These are phyloP conservation scores for Solanum bulbocastanum DNA, from an alignment of 257 asterid species.

Conservation along the genomic window DNA sequence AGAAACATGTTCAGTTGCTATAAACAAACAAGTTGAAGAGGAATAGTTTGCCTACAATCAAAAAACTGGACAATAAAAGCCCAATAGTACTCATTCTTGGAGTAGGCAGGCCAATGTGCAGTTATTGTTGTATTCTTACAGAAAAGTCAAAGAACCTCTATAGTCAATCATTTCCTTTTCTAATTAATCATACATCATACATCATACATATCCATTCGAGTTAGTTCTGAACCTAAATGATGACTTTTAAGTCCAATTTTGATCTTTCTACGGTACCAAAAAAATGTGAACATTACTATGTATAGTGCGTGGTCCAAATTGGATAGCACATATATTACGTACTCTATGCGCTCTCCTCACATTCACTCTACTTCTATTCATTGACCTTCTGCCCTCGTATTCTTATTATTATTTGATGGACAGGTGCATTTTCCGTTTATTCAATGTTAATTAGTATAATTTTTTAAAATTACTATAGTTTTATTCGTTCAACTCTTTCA, in stretches of 20 bases:
- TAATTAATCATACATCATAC: too few species aligned
- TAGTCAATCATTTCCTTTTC: background rate
- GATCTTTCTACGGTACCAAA: too few species aligned
- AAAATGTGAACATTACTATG: too few species aligned
- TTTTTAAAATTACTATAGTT: too few species aligned
- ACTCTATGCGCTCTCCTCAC: background rate
- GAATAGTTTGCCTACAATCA: background rate
- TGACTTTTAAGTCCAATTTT: background rate
- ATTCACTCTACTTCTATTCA: too few species aligned
- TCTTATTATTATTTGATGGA: too few species aligned
- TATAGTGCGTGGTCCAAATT: background rate
- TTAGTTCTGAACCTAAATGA: background rate
- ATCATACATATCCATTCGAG: background rate
- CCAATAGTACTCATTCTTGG: background rate
- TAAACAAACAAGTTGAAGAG: background rate
- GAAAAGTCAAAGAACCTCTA: background rate
- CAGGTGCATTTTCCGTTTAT: too few species aligned
- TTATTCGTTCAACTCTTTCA: too few species aligned
- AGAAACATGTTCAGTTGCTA: background rate
- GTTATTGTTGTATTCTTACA: background rate
- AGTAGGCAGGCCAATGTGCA: background rate
- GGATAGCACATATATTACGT: background rate
- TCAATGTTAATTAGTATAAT: too few species aligned
- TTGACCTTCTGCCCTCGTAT: too few species aligned
- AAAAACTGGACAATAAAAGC: background rate